phyloP scores from a whole-genome alignment of 495 filamentous ascomycete species.

The Trichocladium antarcticum region DNA sequence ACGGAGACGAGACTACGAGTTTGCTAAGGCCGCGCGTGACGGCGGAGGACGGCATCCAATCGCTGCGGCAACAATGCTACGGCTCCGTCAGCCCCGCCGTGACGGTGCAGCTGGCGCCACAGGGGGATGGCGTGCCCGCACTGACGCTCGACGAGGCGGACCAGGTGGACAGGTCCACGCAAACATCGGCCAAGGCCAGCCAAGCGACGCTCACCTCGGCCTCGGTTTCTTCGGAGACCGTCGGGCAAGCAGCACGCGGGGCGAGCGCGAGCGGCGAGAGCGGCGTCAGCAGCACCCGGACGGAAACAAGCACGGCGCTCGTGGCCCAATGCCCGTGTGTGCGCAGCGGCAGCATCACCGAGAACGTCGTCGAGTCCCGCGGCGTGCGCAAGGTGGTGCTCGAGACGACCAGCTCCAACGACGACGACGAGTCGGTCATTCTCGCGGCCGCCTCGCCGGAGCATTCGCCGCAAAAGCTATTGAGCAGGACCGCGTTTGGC shows the following conservation, averaged over 20 bases:
- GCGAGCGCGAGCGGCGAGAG: constrained; percentile 18
- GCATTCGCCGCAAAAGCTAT: constrained; percentile 10
- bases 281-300: background rate
- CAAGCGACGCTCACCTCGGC: background rate
- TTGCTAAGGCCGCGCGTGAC: constrained; percentile 30
- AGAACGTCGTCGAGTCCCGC: constrained; percentile 70
- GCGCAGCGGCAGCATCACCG: constrained; percentile 78
- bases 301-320: constrained; percentile 5
- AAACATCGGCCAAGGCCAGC: constrained; percentile 16
- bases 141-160: constrained; percentile 15
- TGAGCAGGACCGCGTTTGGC: constrained; percentile 11
- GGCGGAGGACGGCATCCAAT: constrained; percentile 58
- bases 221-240: background rate
- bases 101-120: constrained; percentile 22
- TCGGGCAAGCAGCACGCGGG: background rate
- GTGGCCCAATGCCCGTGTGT: constrained; percentile 44
- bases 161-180: constrained; percentile 17
- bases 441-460: constrained; percentile 8
- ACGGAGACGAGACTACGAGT: constrained; percentile 32
- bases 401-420: constrained; percentile 49
- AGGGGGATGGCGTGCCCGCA: constrained; percentile 12
- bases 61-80: constrained; percentile 52
- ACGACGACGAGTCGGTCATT: constrained; percentile 27
- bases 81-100: constrained; percentile 41
- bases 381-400: constrained; percentile 79